phyloP scores from a whole-genome alignment of 2,329 filamentous ascomycete genomes.

The Pestalotiopsis sp. region DNA sequence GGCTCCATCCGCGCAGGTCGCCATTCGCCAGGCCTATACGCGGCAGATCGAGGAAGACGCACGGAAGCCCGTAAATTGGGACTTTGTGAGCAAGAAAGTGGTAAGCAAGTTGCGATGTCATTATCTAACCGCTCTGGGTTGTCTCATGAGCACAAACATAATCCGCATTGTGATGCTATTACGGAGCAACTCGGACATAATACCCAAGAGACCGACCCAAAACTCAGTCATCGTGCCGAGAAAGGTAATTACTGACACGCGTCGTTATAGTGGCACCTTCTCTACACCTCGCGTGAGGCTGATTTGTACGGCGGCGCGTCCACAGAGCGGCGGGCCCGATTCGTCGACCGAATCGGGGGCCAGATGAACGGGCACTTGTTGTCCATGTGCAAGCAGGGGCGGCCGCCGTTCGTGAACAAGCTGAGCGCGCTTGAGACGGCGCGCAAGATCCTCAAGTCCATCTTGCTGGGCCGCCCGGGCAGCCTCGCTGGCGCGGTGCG shows the following conservation, averaged over 20 bases:
- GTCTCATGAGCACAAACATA: too few relatives aligned
- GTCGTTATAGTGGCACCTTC: not conserved
- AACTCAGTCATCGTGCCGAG: too few relatives aligned
- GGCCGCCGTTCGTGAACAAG: slow-evolving; percentile 11
- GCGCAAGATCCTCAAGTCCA: slow-evolving; percentile 18
- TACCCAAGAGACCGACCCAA: too few relatives aligned
- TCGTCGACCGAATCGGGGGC: not conserved
- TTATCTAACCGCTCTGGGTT: too few relatives aligned
- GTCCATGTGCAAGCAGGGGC: not conserved
- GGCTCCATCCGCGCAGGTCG: not conserved
- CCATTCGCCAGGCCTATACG: slow-evolving; percentile 2
- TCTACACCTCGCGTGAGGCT: not conserved
- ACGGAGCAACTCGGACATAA: too few relatives aligned
- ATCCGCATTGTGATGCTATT: too few relatives aligned
- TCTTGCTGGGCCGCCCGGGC: slow-evolving; percentile 10
- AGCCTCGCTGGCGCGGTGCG: slow-evolving; percentile 11
- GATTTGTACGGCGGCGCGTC: not conserved
- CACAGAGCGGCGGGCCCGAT: not conserved
- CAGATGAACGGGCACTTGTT: not conserved
- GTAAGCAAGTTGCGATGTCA: too few relatives aligned
- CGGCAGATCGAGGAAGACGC: not conserved
- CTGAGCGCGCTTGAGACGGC: slow-evolving; percentile 17
- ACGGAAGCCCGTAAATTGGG: not conserved
- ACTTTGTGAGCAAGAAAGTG: slow-evolving; percentile 5
- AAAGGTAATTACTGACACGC: too few relatives aligned